Percentiles rank a stretch among this genome's conserved stretches.
phyloP scores from a whole-genome alignment of 1,284 basidiomycete species.

The Cryptococcus deneoformans region DNA sequence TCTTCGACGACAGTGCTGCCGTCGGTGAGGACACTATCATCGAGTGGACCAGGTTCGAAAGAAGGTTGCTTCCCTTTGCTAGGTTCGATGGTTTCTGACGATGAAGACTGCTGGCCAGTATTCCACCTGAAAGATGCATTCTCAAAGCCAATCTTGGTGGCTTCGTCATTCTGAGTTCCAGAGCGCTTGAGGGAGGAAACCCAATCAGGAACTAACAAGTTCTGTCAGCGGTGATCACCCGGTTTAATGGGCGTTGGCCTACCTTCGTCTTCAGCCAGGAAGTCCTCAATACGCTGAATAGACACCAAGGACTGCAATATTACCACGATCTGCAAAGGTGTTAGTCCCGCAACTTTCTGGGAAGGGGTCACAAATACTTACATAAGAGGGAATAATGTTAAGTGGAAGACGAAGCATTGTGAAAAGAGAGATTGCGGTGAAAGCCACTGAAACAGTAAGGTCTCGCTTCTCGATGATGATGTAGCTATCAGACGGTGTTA shows the following conservation, averaged over 20 bases:
- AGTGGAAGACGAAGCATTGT: conserved; percentile 55
- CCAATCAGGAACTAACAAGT: conserved; percentile 57
- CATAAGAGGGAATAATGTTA: conserved; percentile 40
- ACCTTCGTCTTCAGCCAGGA: conserved; percentile 73
- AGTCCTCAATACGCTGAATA: conserved; percentile 73
- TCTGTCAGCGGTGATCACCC: neutral
- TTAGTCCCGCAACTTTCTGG: neutral
- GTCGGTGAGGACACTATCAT: conserved; percentile 3
- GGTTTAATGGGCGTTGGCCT: neutral
- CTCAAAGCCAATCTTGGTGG: conserved; percentile 60
- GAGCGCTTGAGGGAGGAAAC: conserved; percentile 61
- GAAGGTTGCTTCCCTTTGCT: neutral
- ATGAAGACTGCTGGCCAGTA: conserved; percentile 37
- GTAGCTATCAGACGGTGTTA: conserved; percentile 25
- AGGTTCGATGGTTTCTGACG: conserved; percentile 23
- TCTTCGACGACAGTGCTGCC: conserved; percentile 19
- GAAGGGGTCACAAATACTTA: conserved; percentile 10
- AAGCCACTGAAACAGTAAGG: conserved; percentile 49
- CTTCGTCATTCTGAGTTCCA: conserved; percentile 11
- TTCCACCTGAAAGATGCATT: conserved; percentile 72
- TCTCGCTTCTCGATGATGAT: conserved; percentile 48
- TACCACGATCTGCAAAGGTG: conserved; percentile 22
- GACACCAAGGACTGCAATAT: conserved; percentile 64
- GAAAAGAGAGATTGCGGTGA: conserved; percentile 51
- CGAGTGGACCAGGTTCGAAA: conserved; percentile 13